Evolutionary conservation across 2,329 filamentous ascomycete genomes (phyloP), one percentile per base, ranked within the genome.

Genomic region (Penicillium sp.): DNA sequence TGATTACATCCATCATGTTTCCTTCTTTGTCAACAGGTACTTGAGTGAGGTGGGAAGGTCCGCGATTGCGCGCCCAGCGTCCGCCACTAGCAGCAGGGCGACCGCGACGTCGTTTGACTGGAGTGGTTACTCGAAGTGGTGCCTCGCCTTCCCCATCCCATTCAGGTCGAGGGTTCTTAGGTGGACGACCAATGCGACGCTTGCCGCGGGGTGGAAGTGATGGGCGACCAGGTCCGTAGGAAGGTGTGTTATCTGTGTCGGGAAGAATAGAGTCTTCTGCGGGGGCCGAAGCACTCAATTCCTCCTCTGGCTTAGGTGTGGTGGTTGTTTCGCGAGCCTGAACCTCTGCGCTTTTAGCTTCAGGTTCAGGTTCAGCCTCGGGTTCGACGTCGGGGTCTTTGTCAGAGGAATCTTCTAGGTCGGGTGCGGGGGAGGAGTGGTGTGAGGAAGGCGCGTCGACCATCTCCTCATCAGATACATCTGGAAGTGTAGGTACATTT

Each of bases 21-120:
- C 94, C 94, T 66, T 97, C 91, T 68, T 95, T 95, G 74, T 97
- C 94, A 56, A 96, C 88, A 5, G 91, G 86, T 57, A 96, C 89
- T 67, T 91, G 85, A 1, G 87, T 90, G 45, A 90, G 86, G 67
- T 92, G 90, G 36, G 87, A 86, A 13, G 86, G 84, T 36, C 86
- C 87, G 53, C 88, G 86, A 77, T 87, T 63, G 76, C 90, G 73
- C 78, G 90, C 84, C 85, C 91, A 91, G 57, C 90, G 76, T 18
- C 84, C 85, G 48, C 81, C 82, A 56, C 79, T 78, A 51, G 79
- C 73, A 47, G 76, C 76, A 55, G 78, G 77, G 13, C 79, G 79
- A 48, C 79, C 87, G 18, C 88, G 84, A 42, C 83, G 80, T 58
- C 85, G 81, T 41, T 73, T 74, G 23, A 71, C 68, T 4, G 85